A percentile compares a stretch with the other conserved stretches of the same genome.
Evolutionary conservation across 345 rosid genomes (phyloP).

Genomic region (Stellera chamaejasme): DNA sequence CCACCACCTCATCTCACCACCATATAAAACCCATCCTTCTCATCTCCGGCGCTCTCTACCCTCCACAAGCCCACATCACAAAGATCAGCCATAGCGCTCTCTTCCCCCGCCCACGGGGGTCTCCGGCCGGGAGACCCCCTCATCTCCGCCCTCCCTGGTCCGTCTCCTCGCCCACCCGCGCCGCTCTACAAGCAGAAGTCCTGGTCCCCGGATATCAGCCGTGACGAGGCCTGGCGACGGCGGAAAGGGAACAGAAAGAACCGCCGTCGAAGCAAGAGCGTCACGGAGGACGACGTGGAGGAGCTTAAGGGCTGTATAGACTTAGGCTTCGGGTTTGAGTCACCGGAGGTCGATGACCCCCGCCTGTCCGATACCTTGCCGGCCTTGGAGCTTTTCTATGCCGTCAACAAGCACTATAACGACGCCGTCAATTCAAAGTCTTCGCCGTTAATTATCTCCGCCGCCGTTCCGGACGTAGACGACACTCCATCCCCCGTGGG

Average conservation of each 20-base stretch:
- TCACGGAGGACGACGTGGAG: conserved; percentile 87
- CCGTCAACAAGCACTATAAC: conserved; percentile 61
- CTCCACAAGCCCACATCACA: conserved; percentile 6
- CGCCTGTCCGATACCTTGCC: conserved; percentile 79
- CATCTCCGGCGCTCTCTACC: conserved; percentile 3
- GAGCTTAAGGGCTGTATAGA: conserved; percentile 90
- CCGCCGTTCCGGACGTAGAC: conserved; percentile 39
- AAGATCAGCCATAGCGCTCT: no score
- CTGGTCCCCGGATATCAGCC: conserved; percentile 79
- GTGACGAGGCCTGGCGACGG: conserved; percentile 84
- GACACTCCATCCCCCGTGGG: conserved; percentile 32
- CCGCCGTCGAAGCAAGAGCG: conserved; percentile 65
- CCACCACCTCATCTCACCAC: no score
- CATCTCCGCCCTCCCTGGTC: neutral
- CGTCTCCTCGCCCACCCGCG: conserved; percentile 11
- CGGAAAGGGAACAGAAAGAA: conserved; percentile 46
- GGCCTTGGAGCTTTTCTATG: conserved; percentile 68
- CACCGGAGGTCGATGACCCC: conserved; percentile 65
- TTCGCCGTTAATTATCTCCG: conserved; percentile 25
- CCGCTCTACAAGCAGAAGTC: conserved; percentile 69
- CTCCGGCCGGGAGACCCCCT: no score
- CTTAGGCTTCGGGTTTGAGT: conserved; percentile 78
- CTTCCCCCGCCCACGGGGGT: no score
- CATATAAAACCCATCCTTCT: no score
- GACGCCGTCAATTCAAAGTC: conserved; percentile 39